A percentile compares a stretch with the other conserved stretches of the same genome.
Conservation (phyloP, 805 yeast genomes). For the Candida morakotiae region DNA sequence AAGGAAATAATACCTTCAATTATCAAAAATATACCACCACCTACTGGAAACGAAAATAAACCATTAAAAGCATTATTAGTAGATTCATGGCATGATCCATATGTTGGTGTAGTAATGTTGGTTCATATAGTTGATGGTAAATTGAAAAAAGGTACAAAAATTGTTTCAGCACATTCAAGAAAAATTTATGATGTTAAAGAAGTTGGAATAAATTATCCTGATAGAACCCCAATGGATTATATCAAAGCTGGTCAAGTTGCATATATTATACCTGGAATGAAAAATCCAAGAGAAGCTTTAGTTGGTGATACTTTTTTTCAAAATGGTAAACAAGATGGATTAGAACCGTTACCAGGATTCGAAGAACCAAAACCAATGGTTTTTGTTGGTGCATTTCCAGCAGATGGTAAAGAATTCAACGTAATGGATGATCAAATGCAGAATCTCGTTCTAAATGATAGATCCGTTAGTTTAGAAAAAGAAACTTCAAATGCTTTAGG, state of each 20-base stretch:
- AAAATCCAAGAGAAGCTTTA: slow-evolving; percentile 76
- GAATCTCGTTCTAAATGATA: slow-evolving; percentile 83
- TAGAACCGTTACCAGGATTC: slow-evolving; percentile 86
- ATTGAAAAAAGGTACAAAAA: slow-evolving; percentile 67
- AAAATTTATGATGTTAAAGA: slow-evolving; percentile 84
- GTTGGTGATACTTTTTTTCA: slow-evolving; percentile 88
- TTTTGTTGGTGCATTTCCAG: slow-evolving; percentile 96
- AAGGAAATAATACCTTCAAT: slow-evolving; percentile 76
- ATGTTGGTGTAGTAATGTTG: slow-evolving; percentile 83
- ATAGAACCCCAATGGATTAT: slow-evolving; percentile 58
- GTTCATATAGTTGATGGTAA: slow-evolving; percentile 83
- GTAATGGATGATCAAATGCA: slow-evolving; percentile 86
- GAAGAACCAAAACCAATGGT: slow-evolving; percentile 98
- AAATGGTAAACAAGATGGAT: slow-evolving; percentile 47
- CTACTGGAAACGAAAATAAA: slow-evolving; percentile 48
- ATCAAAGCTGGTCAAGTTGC: slow-evolving; percentile 92
- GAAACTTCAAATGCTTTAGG: slow-evolving; percentile 94
- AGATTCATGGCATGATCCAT: slow-evolving; percentile 97
- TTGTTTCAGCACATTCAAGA: slow-evolving; percentile 73
- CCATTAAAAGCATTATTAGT: slow-evolving; percentile 77
- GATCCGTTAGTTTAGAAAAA: slow-evolving; percentile 83
- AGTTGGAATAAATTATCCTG: slow-evolving; percentile 95
- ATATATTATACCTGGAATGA: slow-evolving; percentile 92
- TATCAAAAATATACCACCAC: slow-evolving; percentile 76
- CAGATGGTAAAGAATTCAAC: slow-evolving; percentile 88